These are phyloP conservation scores for Coemansia javaensis DNA, from an alignment of 192 early-diverging fungal species.

Conservation along the genomic window DNA sequence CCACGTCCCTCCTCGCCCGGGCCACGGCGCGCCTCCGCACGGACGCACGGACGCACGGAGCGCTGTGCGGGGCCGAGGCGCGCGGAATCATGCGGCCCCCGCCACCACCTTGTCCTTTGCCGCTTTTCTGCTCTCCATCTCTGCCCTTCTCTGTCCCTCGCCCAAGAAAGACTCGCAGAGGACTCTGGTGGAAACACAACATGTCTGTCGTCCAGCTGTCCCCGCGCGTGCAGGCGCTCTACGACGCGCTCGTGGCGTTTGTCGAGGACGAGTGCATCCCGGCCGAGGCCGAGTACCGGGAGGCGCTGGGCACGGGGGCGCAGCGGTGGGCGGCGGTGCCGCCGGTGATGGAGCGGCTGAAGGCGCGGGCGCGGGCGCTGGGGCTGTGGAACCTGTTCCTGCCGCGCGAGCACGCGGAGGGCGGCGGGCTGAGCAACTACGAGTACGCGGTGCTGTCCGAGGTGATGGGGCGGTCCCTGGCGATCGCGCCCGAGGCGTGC, in stretches of 20 bases:
- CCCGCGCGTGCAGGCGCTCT: slow-evolving; percentile 36
- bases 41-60: too few species aligned
- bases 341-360: slow-evolving; percentile 81
- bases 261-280: slow-evolving; percentile 90
- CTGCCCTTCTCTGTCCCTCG: too few species aligned
- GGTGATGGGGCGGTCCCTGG: slow-evolving; percentile 73
- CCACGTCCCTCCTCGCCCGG: too few species aligned
- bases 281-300: slow-evolving; percentile 70
- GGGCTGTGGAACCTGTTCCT: slow-evolving; percentile 98
- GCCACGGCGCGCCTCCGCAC: too few species aligned
- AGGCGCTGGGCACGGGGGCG: slow-evolving; percentile 67
- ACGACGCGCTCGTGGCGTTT: slow-evolving; percentile 29
- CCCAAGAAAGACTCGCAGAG: too few species aligned
- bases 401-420: slow-evolving; percentile 71
- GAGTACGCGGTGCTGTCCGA: slow-evolving; percentile 94
- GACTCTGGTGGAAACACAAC: too few species aligned
- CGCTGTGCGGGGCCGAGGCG: too few species aligned
- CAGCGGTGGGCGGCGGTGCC: slow-evolving; percentile 86
- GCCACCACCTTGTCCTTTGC: too few species aligned
- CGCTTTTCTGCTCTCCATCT: too few species aligned
- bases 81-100: too few species aligned
- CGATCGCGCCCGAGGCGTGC: slow-evolving; percentile 85
- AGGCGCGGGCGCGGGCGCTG: slow-evolving; percentile 73
- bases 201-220: slow-evolving; percentile 45
- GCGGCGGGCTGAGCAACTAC: slow-evolving; percentile 85